Base-by-base conservation (phyloP, 768 basidiomycete species). In the Mycena maculata region DNA sequence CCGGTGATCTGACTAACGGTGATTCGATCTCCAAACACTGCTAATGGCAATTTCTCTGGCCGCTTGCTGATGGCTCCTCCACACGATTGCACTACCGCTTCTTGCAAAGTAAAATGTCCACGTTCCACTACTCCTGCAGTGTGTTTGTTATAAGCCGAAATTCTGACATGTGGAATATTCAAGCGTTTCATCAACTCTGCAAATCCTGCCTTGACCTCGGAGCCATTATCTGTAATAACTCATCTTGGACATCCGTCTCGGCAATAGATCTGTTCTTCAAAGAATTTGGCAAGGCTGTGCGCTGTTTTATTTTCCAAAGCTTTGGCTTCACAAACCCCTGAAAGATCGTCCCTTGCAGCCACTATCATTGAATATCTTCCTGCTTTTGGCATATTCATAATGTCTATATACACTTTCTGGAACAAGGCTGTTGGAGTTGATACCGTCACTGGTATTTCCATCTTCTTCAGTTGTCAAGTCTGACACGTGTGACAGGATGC, bases 111-210 rank as follows among this genome's bases (percentile, higher is more conserved):
- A 18, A 62, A 75, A 33, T 82, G 81, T 15, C 76, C 71, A 16
- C 74, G 58, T 73, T 83, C 79, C 0, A 82, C 78, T 20, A 81
- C 72, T 33, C 81, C 78, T 47, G 81, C 80, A 1, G 74, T 79
- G 41, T 75, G 71, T 0, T 74, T 76, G 59, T 82, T 81, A 58
- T 81, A 81, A 2, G 76, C 68, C 2, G 75, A 79, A 13, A 82
- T 79, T 1, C 63, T 30, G 41, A 81, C 67, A 12, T 80, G 80
- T 10, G 60, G 65, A 15, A 77, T 74, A n/a, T 42, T 18, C 18
- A 42, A n/a, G 53, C 23, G n/a, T 5, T 60, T 30, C 33, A 60
- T 49, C 9, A 73, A 39, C 0, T 22, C 23, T 39, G 45, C 30
- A 53, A 77, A 72, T 3, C 72, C 77, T 27, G 68, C 75, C 25